Evolutionary conservation across 208 protist species (phyloP), one percentile per base, ranked within the genome.

Genomic region (Leishmania martiniquensis): DNA sequence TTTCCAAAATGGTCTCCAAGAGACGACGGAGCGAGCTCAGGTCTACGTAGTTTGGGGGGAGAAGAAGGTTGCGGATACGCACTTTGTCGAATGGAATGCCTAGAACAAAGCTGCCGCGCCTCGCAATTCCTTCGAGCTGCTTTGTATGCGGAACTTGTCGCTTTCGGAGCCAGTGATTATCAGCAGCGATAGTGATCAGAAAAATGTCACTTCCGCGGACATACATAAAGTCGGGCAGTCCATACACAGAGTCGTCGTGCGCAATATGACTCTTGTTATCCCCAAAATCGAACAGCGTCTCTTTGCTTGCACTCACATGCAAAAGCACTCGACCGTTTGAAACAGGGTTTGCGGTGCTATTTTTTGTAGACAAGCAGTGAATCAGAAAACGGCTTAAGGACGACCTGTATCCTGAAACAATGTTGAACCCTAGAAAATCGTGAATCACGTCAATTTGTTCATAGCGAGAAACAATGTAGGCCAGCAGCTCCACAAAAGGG

Each of bases 71-170:
- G 47, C 88, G 76, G 63, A 97, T 86, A 62, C 93, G 85, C 13
- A 92, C 87, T 10, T 89, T 79, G 4, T 93, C 87, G 54, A 90
- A 90, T 29, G 91, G 90, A 72, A 95, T 89, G 17, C 91, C 89
- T 57, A 95, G 76, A 68, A 95, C 89, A 86, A 97, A 92, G 69
- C 90, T 92, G 32, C 80, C 85, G 49, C 93, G 85, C 34, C 93
- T 86, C 22, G 86, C 91, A 71, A 97, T 95, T 32, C 93, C 93
- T 57, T 97, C 93, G 72, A 97, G 76, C 73, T 97, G 93, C 81
- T 93, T 93, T 57, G 75, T 73, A 44, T 97, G 93, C 2, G 91
- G 90, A 45, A 97, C 63, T 71, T 97, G 93, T 37, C 93, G 91
- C 49, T 90, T 94, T 1, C 93, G 85, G 29, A 95, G 78, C 91